A percentile compares a stretch with the other conserved stretches of the same genome.
Conservation (phyloP, 2,329 filamentous ascomycete species). For the Graphium sp. region DNA sequence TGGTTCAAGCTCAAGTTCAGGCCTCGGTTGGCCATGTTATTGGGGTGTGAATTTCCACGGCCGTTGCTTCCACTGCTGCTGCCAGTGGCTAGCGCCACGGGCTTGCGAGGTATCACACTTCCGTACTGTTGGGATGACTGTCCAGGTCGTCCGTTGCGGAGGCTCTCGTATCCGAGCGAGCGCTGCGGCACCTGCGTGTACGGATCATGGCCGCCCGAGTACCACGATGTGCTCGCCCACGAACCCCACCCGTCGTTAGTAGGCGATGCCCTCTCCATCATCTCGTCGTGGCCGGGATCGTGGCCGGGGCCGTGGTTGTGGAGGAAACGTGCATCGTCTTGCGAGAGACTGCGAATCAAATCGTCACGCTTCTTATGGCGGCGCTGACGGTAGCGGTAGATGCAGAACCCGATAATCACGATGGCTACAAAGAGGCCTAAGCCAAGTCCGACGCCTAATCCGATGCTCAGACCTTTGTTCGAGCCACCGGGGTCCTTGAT, state of each 20-base stretch:
- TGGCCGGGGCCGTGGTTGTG: constrained; percentile 9
- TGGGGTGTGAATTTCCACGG: too few species aligned
- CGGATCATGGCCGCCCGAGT: constrained; percentile 24
- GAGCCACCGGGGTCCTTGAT: constrained; percentile 3
- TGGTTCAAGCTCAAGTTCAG: too few species aligned
- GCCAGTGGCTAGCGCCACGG: too few species aligned
- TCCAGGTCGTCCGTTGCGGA: constrained; percentile 17
- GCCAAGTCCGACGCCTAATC: constrained; percentile 49
- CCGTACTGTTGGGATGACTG: too few species aligned
- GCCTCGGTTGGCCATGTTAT: too few species aligned
- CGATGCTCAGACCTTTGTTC: constrained; percentile 30
- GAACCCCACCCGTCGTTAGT: constrained; percentile 13
- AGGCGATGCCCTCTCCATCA: constrained; percentile 22
- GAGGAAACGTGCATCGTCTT: constrained; percentile 28
- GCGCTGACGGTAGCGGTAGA: constrained; percentile 22
- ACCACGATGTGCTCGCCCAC: constrained; percentile 21
- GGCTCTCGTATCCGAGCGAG: constrained; percentile 31
- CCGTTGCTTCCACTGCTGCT: too few species aligned
- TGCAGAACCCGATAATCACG: constrained; percentile 28
- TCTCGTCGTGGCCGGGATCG: constrained; percentile 20
- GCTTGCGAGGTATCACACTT: constrained; percentile 18
- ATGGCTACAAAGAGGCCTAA: constrained; percentile 30
- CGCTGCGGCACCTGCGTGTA: constrained; percentile 20
- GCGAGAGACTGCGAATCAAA: constrained; percentile 28
- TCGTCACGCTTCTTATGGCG: constrained; percentile 22